Evolutionary conservation across 495 filamentous ascomycete genomes (phyloP).

Genomic region (Aspergillus funiculosus): DNA sequence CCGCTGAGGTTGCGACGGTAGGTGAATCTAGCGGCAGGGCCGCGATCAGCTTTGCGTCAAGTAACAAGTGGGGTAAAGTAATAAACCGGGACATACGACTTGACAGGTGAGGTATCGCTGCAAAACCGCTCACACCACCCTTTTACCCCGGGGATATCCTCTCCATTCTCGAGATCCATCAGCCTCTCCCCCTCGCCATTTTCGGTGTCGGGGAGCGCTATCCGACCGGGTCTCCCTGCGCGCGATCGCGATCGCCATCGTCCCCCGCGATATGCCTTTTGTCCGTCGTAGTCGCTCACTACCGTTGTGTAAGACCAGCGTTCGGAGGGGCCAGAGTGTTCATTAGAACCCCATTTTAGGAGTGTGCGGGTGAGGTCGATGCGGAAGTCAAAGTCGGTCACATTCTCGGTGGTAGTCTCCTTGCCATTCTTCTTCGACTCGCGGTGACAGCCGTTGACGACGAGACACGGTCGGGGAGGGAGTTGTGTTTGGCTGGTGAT

Average conservation of each 20-base stretch:
- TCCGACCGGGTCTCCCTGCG: conserved; percentile 15
- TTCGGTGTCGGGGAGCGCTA: conserved; percentile 8
- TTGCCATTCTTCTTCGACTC: conserved; percentile 24
- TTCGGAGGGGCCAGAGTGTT: neutral
- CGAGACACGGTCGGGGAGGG: conserved; percentile 34
- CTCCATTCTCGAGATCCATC: conserved; percentile 11
- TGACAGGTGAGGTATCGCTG: conserved; percentile 33
- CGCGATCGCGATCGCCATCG: conserved; percentile 13
- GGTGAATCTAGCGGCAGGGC: conserved; percentile 30
- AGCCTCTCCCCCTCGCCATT: conserved; percentile 12
- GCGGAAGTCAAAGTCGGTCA: conserved; percentile 38
- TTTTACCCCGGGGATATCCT: conserved; percentile 19
- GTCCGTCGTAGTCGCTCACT: conserved; percentile 23
- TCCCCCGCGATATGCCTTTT: conserved; percentile 30
- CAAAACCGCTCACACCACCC: conserved; percentile 42
- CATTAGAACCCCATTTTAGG: conserved; percentile 1
- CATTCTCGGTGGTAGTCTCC: conserved; percentile 26
- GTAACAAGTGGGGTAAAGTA: neutral
- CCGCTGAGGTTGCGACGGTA: conserved; percentile 32
- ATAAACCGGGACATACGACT: conserved; percentile 29
- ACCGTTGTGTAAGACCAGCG: conserved; percentile 22
- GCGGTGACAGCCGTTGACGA: conserved; percentile 30
- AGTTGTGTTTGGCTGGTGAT: conserved; percentile 30
- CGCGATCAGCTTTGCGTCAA: neutral
- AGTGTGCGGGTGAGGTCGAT: conserved; percentile 29